phyloP scores from a whole-genome alignment of 2,329 filamentous ascomycete species.

The Huntiella moniliformis region DNA sequence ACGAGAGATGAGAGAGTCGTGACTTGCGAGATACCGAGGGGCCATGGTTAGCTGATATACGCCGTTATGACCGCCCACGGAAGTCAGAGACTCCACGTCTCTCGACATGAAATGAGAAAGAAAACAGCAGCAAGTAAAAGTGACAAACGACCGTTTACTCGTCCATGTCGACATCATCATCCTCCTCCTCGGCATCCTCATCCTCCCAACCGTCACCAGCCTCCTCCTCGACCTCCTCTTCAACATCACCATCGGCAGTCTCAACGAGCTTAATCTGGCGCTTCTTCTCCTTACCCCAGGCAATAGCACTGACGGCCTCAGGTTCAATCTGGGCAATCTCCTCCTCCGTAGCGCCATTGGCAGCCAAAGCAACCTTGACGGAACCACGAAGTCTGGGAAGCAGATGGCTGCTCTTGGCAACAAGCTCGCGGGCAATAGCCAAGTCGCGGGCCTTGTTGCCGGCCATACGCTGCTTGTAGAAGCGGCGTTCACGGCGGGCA shows the following conservation, averaged over 20 bases:
- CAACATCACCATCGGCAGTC: conserved; percentile 15
- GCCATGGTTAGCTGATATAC: no score
- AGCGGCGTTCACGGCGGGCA: conserved; percentile 63
- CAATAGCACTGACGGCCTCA: conserved; percentile 20
- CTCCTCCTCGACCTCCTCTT: conserved; percentile 14
- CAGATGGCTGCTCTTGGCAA: conserved; percentile 82
- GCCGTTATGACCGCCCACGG: background rate
- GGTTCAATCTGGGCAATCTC: conserved; percentile 29
- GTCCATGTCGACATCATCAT: conserved; percentile 24
- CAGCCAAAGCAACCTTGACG: conserved; percentile 40
- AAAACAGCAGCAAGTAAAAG: background rate
- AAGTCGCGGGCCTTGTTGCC: conserved; percentile 73
- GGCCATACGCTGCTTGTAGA: conserved; percentile 86
- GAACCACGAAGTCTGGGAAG: conserved; percentile 53
- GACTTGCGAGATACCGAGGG: background rate
- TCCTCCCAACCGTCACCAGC: conserved; percentile 17
- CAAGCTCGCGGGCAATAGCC: conserved; percentile 66
- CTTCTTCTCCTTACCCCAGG: conserved; percentile 26
- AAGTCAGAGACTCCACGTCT: background rate
- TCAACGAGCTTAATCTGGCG: conserved; percentile 12
- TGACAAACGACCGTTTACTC: conserved; percentile 14
- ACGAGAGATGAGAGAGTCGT: background rate
- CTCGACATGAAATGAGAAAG: background rate
- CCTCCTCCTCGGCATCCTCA: conserved; percentile 18
- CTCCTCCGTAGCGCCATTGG: conserved; percentile 29